Evolutionary conservation across 805 yeast species (phyloP), one percentile per base, ranked within the genome.

Genomic region (Cyberlindnera xishuangbannaensis): DNA sequence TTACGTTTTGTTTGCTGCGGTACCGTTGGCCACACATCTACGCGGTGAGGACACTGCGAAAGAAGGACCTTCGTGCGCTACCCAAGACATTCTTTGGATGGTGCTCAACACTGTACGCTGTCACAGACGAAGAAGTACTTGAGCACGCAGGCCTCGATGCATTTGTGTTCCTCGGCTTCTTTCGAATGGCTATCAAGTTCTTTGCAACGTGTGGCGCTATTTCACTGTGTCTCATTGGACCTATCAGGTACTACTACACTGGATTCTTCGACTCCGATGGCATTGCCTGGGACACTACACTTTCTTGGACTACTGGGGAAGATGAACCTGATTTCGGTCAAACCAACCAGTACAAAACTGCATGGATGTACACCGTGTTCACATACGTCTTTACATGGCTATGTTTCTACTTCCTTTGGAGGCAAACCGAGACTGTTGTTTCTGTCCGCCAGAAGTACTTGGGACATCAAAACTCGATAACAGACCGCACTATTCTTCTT

Each of bases 61-160:
- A 42, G 56, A 56, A 44, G 47, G 64, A 45, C 45, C 53, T 45
- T 30, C 50, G 36, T 44, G 50, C 18, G 26, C 55, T 41, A 51
- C 70, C 44, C 20, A 58, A 53, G 18, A 68, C 81, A 4, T 56
- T 81, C n/a, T 83, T 87, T 49, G 87, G 90, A 2, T 90, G 97
- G 97, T 67, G 88, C n/a, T 65, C 74, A 1, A 71, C 76, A 0
- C 61, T 90, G 8, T 72, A 73, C 51, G 56, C 57, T 12, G 75
- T 90, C n/a, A 65, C 71, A 15, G 97, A 92, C 45, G 70, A 73
- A 9, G 86, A 87, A 40, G 76, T 92, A 2, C 64, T 92, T 33
- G 90, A 86, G 41, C 81, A 80, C 48, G 95, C 96, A 3, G 98
- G 98, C 0, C 61, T 90, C 28, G 98, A 90, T 61, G 97, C 97